Base-by-base conservation (phyloP, 2,329 filamentous ascomycete genomes). In the Magnaporthiopsis incrustans region DNA sequence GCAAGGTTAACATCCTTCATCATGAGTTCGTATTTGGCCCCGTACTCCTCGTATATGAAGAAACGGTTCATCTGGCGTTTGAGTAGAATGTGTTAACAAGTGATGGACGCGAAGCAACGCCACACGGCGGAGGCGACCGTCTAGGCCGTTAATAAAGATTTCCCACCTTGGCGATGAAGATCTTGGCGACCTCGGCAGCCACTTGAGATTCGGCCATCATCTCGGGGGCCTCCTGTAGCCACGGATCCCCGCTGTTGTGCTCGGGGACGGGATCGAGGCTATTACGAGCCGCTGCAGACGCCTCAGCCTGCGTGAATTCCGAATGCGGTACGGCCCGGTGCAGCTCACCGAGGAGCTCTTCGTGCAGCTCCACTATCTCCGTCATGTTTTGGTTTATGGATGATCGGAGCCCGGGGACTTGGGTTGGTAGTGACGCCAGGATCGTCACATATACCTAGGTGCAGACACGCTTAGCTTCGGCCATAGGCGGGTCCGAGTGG, bases 1-100 rank as follows among this genome's bases (percentile, higher is more conserved):
- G 89, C 82, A 32, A 87, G 82, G 44, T 87, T 85, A 50, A 96
- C 78, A 67, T 96, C 91, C 67, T 89, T 87, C 60, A 89, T 86
- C 80, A 97, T 90, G 68, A 92, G 82, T 69, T 96, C 91, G 74
- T 95, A 96, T 72, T 94, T 94, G 62, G 90, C 89, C 50, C 91
- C 90, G 73, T 97, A 99, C 70, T 96, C 91, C 76, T 96, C 90
- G 73, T 99, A 99, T 61, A 89, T 81, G 72, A 90, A 89, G 76
- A 98, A 95, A 0, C 87, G 86, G 66, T 85, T 84, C 77, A 96
- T 88, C 91, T 96, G 63, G 15, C 14, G 26, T 18, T 57, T 30
- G 63, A 60, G 68, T 33, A 27, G 33, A n/a, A n/a, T 26, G 33
- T 12, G 15, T 44, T 44, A 59, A 15, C 38, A 15, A 12, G 3